A percentile compares a stretch with the other conserved stretches of the same genome.
Conservation (phyloP, 176 grass and related monocot genomes). For the Thalia dealbata region DNA sequence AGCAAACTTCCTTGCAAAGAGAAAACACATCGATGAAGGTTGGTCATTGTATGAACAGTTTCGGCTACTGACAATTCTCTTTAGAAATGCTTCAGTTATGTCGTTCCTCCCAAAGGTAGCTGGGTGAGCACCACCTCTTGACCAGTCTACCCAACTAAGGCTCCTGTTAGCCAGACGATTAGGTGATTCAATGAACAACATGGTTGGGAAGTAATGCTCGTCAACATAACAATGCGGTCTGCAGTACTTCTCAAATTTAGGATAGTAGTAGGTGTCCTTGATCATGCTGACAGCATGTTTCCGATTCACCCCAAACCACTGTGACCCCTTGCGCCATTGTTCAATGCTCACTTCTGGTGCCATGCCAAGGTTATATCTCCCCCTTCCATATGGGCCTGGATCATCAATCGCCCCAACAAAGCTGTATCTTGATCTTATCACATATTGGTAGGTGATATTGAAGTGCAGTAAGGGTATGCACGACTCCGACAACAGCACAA, state of each 20-base stretch:
- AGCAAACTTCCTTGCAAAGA: slow-evolving; percentile 87
- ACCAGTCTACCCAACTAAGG: slow-evolving; percentile 90
- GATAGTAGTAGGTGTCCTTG: slow-evolving; percentile 59
- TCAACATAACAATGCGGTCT: slow-evolving; percentile 75
- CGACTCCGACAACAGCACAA: slow-evolving; percentile 81
- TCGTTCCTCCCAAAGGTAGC: slow-evolving; percentile 80
- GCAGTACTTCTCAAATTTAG: slow-evolving; percentile 87
- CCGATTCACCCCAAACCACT: slow-evolving; percentile 82
- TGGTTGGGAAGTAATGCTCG: slow-evolving; percentile 92
- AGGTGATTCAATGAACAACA: slow-evolving; percentile 72
- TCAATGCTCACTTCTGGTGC: slow-evolving; percentile 67
- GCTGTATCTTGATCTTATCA: slow-evolving; percentile 51
- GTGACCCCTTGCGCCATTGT: slow-evolving; percentile 92
- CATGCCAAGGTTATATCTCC: slow-evolving; percentile 77
- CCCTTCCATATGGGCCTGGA: slow-evolving; percentile 76
- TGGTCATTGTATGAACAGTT: slow-evolving; percentile 64
- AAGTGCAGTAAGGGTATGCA: slow-evolving; percentile 80
- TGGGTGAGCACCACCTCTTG: slow-evolving; percentile 84
- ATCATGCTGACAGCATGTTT: slow-evolving; percentile 47
- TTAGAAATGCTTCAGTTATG: slow-evolving; percentile 61
- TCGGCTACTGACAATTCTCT: slow-evolving; percentile 34
- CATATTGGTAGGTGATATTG: slow-evolving; percentile 73
- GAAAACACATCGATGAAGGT: slow-evolving; percentile 49
- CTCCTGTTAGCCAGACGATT: slow-evolving; percentile 72
- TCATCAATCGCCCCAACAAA: slow-evolving; percentile 69